phyloP scores from a whole-genome alignment of 2,329 filamentous ascomycete genomes.

The Verticillium klebahnii region DNA sequence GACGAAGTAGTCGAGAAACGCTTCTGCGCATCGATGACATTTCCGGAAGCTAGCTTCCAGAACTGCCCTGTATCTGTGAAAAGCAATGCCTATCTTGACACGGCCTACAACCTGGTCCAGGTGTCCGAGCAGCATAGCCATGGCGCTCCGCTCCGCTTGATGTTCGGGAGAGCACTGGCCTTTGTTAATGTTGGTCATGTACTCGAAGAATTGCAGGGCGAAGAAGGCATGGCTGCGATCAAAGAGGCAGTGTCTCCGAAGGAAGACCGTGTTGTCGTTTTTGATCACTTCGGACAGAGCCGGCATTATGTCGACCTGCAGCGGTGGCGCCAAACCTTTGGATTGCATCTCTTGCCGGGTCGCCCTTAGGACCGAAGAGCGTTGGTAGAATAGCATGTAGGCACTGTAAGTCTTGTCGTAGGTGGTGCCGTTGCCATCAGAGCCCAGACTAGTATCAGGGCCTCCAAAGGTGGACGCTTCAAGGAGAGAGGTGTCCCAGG shows the following conservation, averaged over 20 bases:
- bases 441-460: constrained; percentile 33
- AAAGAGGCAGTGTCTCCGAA: constrained; percentile 75
- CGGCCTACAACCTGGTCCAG: constrained; percentile 73
- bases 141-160: constrained; percentile 40
- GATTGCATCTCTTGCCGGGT: constrained; percentile 43
- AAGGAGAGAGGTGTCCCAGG: constrained; percentile 71
- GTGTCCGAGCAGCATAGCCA: constrained; percentile 57
- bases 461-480: constrained; percentile 79
- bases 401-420: constrained; percentile 77
- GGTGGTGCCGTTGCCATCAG: constrained; percentile 39
- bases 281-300: constrained; percentile 56
- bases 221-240: constrained; percentile 69
- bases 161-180: constrained; percentile 45
- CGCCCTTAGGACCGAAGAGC: constrained; percentile 59
- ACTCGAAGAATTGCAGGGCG: constrained; percentile 56
- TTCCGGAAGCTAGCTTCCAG: constrained; percentile 41
- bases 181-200: constrained; percentile 33
- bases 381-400: constrained; percentile 97
- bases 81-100: constrained; percentile 62
- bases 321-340: constrained; percentile 8
- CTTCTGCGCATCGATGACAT: constrained; percentile 51
- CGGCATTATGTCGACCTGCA: constrained; percentile 36
- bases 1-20: constrained; percentile 58
- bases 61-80: constrained; percentile 49
- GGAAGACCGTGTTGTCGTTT: constrained; percentile 66